phyloP scores from a whole-genome alignment of 257 asterid species.

The Mitragyna speciosa region DNA sequence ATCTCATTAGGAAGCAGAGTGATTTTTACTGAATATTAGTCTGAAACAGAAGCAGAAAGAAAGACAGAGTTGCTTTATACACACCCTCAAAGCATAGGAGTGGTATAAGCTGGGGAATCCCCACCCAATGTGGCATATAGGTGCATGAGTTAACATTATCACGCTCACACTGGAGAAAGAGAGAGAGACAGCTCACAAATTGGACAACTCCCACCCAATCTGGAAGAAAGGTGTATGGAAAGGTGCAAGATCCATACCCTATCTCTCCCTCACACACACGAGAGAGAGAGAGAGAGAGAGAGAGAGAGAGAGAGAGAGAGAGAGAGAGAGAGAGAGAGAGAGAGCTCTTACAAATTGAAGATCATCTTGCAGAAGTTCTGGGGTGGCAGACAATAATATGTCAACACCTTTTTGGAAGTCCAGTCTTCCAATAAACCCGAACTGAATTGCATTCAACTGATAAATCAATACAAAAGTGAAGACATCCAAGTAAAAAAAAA shows the following conservation, averaged over 20 bases:
- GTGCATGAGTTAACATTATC: background rate
- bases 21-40: background rate
- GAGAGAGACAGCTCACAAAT: conserved; percentile 42
- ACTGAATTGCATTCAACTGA: conserved; percentile 40
- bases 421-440: conserved; percentile 94
- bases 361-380: conserved; percentile 87
- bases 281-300: background rate
- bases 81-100: background rate
- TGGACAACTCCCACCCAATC: conserved; percentile 38
- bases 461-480: conserved; percentile 18
- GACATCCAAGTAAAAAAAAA: background rate
- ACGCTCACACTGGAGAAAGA: background rate
- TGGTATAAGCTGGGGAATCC: background rate
- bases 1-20: background rate
- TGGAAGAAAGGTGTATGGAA: background rate
- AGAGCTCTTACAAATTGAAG: conserved; percentile 67
- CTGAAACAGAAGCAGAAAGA: background rate
- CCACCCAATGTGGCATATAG: background rate
- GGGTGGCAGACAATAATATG: conserved; percentile 74
- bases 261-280: background rate
- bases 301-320: no score
- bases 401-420: conserved; percentile 98
- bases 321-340: background rate
- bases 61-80: background rate
- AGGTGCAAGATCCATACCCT: background rate